Base-by-base conservation (phyloP, 495 filamentous ascomycete genomes). In the Xylaria grammica region DNA sequence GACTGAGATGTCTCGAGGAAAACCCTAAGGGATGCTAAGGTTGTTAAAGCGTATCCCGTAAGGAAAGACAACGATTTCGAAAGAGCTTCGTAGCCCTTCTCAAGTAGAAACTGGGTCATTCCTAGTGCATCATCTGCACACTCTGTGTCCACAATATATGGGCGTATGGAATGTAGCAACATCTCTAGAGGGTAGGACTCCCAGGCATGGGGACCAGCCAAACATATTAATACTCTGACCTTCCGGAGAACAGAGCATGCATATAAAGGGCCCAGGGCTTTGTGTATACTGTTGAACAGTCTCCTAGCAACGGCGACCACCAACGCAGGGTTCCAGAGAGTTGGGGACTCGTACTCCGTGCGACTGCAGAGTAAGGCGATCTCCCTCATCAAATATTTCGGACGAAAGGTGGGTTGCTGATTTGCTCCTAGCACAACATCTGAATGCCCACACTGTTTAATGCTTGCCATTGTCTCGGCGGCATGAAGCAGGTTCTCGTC, bases 71-170 rank as follows among this genome's bases (percentile, higher is more conserved):
- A 90, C 0, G 81, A 78, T 32, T 85, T 76, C 10, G 69, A 73
- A 27, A 98, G 78, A 71, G 95, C 89, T 22, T 77, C 60, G 19
- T 79, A 82, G 7, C 96, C 94, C 48, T 83, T 78, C 6, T 86
- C 81, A 9, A 98, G 75, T 2, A 99, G 82, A 71, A 97, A 97
- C 78, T 92, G 92, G 45, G 91, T 83, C 34, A 99, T 84, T 0
- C 93, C 94, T 34, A 98, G 77, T 5, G 91, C 87, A 79, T 99
- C 95, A 67, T 97, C 91, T n/a, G 93, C 90, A 74, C 94, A 98
- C 69, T 93, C 87, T 2, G 86, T 78, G 68, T 97, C 91, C 1
- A 86, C 85, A 20, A 97, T 81, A 65, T 91, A 97, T 1, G 89
- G 88, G 19, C 89, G 82, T 44, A 98, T 82, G 4, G 91, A 86